Base-by-base conservation (phyloP, 768 basidiomycete species). In the Kwoniella newhampshirensis region DNA sequence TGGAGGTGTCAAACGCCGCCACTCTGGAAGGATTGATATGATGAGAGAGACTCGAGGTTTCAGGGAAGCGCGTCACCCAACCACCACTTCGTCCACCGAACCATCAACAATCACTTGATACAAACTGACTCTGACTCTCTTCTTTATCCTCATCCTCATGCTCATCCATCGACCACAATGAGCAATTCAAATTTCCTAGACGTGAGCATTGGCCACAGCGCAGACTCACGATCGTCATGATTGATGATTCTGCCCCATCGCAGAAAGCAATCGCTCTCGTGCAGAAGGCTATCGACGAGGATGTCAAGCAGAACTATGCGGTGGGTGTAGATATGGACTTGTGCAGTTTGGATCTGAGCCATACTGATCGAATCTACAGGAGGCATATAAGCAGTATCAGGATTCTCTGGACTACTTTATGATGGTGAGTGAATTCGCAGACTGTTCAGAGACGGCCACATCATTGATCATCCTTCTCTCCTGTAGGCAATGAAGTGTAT, bases 391-490 rank as follows among this genome's bases (percentile, higher is more conserved):
- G 79, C 83, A 86, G 63, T 96, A 96, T 79, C 87, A 88, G 81
- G 94, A 97, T 81, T 83, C 90, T 1, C 82, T 98, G 58, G 96
- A 99, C 74, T 99, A 94, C 75, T 99, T 99, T 77, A 91, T 97
- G 88, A 88, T 97, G 64, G 92, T 93, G 58, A 63, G 67, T 57
- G n/a, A 25, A n/a, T 27, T 15, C 21, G 30, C 44, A 13, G 6
- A 32, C 32, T 12, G 17, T 54, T 12, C 39, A 30, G 15, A 42
- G 28, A 20, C 25, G 20, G 28, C 48, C 21, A n/a, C 30, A 36
- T 35, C 2, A 3, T 23, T 47, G 36, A 23, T 25, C n/a, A 51
- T 2, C 35, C 15, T 25, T 48, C 4, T 46, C 46, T 32, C 32
- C 15, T 51, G 50, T 40, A 68, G 66, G 67, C 72, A 6, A 75